A percentile compares a stretch with the other conserved stretches of the same genome.
phyloP scores from a whole-genome alignment of 2,329 filamentous ascomycete species.

The Neophaeococcomyces mojaviensis region DNA sequence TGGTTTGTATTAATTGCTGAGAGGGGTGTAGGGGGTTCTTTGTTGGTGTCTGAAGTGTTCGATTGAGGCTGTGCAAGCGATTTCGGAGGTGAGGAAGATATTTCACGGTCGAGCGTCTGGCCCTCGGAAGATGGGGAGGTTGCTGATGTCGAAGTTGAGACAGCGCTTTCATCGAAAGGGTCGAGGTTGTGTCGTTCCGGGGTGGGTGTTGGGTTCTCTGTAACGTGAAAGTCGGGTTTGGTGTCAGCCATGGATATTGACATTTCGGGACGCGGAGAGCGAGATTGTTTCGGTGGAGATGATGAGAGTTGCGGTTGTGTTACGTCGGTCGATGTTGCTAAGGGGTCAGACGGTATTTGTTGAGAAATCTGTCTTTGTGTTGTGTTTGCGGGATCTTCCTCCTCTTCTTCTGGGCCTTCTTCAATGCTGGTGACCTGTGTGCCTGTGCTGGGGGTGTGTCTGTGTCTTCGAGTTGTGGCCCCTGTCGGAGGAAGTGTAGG shows the following conservation, averaged over 20 bases:
- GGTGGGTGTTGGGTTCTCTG: conserved; percentile 12
- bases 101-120: too few species aligned
- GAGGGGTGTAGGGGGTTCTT: conserved; percentile 2
- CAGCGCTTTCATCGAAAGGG: neutral
- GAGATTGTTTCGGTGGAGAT: conserved; percentile 10
- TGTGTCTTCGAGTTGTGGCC: conserved; percentile 74
- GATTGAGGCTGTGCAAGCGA: neutral
- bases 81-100: neutral
- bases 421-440: conserved; percentile 73
- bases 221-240: neutral
- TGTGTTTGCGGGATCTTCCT: conserved; percentile 17
- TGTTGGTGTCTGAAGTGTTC: neutral
- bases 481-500: conserved; percentile 48
- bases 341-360: conserved; percentile 16
- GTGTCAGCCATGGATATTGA: neutral
- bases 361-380: conserved; percentile 4
- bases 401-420: conserved; percentile 72
- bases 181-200: conserved; percentile 8
- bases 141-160: neutral
- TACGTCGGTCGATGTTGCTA: conserved; percentile 13
- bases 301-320: neutral
- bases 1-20: neutral
- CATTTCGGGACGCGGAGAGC: conserved; percentile 4
- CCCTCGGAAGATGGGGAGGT: neutral
- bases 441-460: conserved; percentile 71